Percentiles rank a stretch among this genome's conserved stretches.
phyloP scores from a whole-genome alignment of 345 rosid genomes.

The Eutrema japonicum region DNA sequence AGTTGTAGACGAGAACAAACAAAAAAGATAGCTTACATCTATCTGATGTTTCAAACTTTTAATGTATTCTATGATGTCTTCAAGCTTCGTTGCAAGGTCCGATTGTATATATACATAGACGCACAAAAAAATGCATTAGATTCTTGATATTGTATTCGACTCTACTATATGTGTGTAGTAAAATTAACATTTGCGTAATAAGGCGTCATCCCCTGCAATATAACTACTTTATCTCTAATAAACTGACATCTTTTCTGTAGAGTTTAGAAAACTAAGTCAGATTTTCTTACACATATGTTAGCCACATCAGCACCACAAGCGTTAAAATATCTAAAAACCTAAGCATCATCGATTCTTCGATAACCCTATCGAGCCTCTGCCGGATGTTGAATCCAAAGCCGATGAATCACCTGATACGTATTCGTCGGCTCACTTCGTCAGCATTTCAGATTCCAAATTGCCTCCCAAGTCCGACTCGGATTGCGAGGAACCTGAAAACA shows the following conservation, averaged over 20 bases:
- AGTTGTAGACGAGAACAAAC: background rate
- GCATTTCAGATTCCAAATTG: too few relatives aligned
- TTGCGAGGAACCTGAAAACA: too few relatives aligned
- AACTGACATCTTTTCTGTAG: constrained; percentile 31
- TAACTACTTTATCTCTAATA: constrained; percentile 32
- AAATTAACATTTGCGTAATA: constrained; percentile 4
- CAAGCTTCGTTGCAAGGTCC: constrained; percentile 33
- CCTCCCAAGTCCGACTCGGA: too few relatives aligned
- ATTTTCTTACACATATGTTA: too few relatives aligned
- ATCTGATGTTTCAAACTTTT: constrained; percentile 5
- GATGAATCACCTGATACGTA: too few relatives aligned
- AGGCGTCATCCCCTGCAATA: constrained; percentile 32
- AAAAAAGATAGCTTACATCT: constrained; percentile 10
- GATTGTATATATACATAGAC: constrained; percentile 5
- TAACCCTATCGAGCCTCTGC: too few relatives aligned
- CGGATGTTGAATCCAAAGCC: too few relatives aligned
- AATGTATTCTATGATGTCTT: constrained; percentile 8
- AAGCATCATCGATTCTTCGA: too few relatives aligned
- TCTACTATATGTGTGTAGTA: background rate
- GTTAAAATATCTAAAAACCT: too few relatives aligned
- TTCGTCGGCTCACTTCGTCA: too few relatives aligned
- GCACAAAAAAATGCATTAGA: background rate
- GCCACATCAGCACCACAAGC: too few relatives aligned
- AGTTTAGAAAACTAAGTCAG: background rate
- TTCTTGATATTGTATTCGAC: background rate